A percentile compares a stretch with the other conserved stretches of the same genome.
phyloP scores from a whole-genome alignment of 1,139 yeast species.

The Pichia sp. region DNA sequence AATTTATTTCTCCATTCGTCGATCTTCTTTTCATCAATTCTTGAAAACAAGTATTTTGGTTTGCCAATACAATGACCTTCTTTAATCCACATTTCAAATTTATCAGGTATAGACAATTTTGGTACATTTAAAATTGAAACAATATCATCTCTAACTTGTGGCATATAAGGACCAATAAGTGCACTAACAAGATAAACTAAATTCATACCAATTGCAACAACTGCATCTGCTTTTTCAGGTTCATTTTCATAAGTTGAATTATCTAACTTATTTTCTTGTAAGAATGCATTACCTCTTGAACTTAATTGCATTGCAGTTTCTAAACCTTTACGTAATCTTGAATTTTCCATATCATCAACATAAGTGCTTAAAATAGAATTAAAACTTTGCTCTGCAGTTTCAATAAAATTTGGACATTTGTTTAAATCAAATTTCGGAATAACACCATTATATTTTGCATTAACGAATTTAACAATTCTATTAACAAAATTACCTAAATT shows the following conservation, averaged over 20 bases:
- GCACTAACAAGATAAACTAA: slow-evolving; percentile 79
- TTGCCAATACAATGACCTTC: slow-evolving; percentile 86
- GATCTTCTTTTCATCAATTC: slow-evolving; percentile 86
- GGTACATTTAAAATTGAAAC: slow-evolving; percentile 80
- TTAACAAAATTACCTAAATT: slow-evolving; percentile 96
- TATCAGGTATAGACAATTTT: slow-evolving; percentile 66
- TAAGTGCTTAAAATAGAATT: slow-evolving; percentile 56
- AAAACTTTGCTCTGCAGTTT: slow-evolving; percentile 48
- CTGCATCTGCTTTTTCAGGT: slow-evolving; percentile 86
- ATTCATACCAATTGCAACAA: slow-evolving; percentile 86
- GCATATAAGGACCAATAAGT: slow-evolving; percentile 82
- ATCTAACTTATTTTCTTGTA: slow-evolving; percentile 93
- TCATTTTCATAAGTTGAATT: slow-evolving; percentile 70
- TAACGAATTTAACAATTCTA: slow-evolving; percentile 83
- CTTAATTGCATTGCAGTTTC: slow-evolving; percentile 89
- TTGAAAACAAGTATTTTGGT: slow-evolving; percentile 83
- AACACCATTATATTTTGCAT: slow-evolving; percentile 88
- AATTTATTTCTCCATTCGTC: slow-evolving; percentile 82
- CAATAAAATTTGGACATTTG: slow-evolving; percentile 40
- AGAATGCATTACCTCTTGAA: slow-evolving; percentile 87
- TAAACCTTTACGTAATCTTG: slow-evolving; percentile 79
- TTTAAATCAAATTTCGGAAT: slow-evolving; percentile 56
- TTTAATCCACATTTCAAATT: slow-evolving; percentile 59
- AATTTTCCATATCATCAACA: slow-evolving; percentile 68
- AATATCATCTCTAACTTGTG: slow-evolving; percentile 68